Conservation (phyloP, 768 basidiomycete genomes). For the Chalciporus piperatus region DNA sequence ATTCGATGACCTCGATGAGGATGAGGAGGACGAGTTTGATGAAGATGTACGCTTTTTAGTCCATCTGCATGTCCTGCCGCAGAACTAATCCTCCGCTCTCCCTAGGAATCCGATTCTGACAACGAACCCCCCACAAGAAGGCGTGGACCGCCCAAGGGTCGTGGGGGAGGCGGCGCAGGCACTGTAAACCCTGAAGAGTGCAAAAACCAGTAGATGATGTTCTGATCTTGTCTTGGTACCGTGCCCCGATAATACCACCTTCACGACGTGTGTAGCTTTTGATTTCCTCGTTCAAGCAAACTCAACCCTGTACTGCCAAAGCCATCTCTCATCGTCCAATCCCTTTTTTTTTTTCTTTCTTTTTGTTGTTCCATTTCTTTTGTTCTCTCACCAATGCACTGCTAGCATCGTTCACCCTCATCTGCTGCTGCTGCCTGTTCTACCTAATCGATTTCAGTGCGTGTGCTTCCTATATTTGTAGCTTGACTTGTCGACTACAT, state of each 20-base stretch:
- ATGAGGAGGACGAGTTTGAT: slow-evolving; percentile 52
- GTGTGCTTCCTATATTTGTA: slow-evolving; percentile 9
- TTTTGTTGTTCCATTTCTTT: not conserved
- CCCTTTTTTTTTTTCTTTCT: not conserved
- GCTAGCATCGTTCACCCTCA: slow-evolving; percentile 1
- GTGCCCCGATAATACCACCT: slow-evolving; percentile 17
- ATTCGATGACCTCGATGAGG: slow-evolving; percentile 55
- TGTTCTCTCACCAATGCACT: not conserved
- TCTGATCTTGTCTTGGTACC: slow-evolving; percentile 11
- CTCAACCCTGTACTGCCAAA: slow-evolving; percentile 10
- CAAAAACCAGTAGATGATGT: slow-evolving; percentile 73
- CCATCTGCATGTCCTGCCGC: slow-evolving; percentile 13
- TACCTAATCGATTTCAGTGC: slow-evolving; percentile 8
- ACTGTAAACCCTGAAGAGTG: slow-evolving; percentile 75
- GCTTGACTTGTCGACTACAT: slow-evolving; percentile 10
- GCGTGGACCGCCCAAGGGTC: slow-evolving; percentile 57
- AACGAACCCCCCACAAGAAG: slow-evolving; percentile 56
- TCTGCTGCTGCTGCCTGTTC: slow-evolving; percentile 5
- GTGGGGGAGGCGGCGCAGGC: slow-evolving; percentile 40
- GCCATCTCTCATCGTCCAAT: not conserved
- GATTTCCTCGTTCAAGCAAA: slow-evolving; percentile 16
- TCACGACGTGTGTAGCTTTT: slow-evolving; percentile 13
- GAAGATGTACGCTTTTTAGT: slow-evolving; percentile 47
- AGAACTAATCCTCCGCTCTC: slow-evolving; percentile 15
- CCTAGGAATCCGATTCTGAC: slow-evolving; percentile 69